A percentile compares a stretch with the other conserved stretches of the same genome.
Evolutionary conservation across 2,329 filamentous ascomycete species (phyloP).

Genomic region (Chaetomium sp.): DNA sequence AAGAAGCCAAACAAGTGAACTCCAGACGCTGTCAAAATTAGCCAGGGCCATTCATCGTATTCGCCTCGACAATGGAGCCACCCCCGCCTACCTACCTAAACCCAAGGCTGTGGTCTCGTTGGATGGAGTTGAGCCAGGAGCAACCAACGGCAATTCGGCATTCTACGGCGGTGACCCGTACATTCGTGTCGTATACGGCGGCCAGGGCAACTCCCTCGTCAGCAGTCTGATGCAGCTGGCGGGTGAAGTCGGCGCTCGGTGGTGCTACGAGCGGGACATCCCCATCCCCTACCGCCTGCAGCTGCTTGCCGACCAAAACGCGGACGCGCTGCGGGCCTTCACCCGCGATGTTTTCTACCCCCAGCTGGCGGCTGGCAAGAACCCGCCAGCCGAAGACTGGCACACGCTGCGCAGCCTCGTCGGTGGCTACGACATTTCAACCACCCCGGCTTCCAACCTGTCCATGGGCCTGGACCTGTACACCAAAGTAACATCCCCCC

Average conservation of each 20-base stretch:
- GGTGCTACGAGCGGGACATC: slow-evolving; percentile 60
- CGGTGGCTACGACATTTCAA: slow-evolving; percentile 56
- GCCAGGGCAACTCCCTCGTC: slow-evolving; percentile 45
- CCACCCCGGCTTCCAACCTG: slow-evolving; percentile 57
- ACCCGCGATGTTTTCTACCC: slow-evolving; percentile 45
- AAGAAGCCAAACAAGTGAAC: slow-evolving; percentile 47
- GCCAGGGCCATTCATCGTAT: slow-evolving; percentile 48
- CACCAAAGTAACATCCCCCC: slow-evolving; percentile 64
- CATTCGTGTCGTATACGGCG: slow-evolving; percentile 48
- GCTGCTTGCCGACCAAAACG: slow-evolving; percentile 45
- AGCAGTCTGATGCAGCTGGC: slow-evolving; percentile 61
- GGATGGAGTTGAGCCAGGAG: slow-evolving; percentile 37
- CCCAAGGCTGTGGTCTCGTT: slow-evolving; percentile 51
- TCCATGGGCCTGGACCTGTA: slow-evolving; percentile 63
- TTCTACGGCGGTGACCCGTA: slow-evolving; percentile 52
- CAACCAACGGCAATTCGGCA: slow-evolving; percentile 36
- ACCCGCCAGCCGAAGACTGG: slow-evolving; percentile 39
- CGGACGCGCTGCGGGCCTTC: slow-evolving; percentile 43
- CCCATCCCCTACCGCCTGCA: slow-evolving; percentile 62
- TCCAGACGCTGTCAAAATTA: slow-evolving; percentile 52
- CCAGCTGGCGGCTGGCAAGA: slow-evolving; percentile 41
- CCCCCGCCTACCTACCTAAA: slow-evolving; percentile 50
- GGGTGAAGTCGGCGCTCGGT: slow-evolving; percentile 62
- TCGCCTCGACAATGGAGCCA: slow-evolving; percentile 52
- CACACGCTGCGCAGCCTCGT: slow-evolving; percentile 43